Evolutionary conservation across 371 early-diverging fungal genomes (phyloP), one percentile per base, ranked within the genome.

Genomic region (Saksenaea vasiformis): DNA sequence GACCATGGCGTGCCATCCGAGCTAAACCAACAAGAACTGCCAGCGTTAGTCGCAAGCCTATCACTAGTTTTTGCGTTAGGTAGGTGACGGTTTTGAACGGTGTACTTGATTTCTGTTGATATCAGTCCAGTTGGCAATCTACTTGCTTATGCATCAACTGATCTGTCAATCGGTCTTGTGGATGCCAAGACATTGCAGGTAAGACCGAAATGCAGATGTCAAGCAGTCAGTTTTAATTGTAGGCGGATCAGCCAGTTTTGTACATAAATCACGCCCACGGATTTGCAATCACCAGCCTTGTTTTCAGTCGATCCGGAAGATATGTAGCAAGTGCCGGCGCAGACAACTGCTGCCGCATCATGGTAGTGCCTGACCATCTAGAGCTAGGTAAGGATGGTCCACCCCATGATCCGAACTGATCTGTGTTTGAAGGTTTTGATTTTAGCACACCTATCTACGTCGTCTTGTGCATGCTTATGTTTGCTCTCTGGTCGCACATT

Each of bases 101-200:
- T 47, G 19, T 27, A 34, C 8, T 17, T 43, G 13, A 58, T 64
- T 34, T 65, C 65, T 26, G 61, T 70, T 68, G 60, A 56, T 2
- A 11, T 67, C 54, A 87, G 89, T 56, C 64, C 71, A 9, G 64
- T 71, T 34, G 91, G 90, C 15, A 68, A 70, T 53, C 38, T 87
- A 54, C 68, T 91, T 22, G 90, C 90, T 0, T 86, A 84, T 70
- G 87, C 83, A 17, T 81, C 87, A 1, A 77, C 83, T 1, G 85
- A 89, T 58, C 57, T 84, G 53, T 67, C 77, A 34, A 71, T 90
- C 56, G 82, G 77, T 11, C 65, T 91, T 1, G 76, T 86, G 58
- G 86, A 87, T 63, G 79, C 85, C 35, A 77, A 73, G 47, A 69
- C 84, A 34, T 70, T 90, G 34, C 71, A 76, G 55, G 86, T 89